Evolutionary conservation across 805 yeast genomes (phyloP).

Genomic region (Sugiyamaella americana): DNA sequence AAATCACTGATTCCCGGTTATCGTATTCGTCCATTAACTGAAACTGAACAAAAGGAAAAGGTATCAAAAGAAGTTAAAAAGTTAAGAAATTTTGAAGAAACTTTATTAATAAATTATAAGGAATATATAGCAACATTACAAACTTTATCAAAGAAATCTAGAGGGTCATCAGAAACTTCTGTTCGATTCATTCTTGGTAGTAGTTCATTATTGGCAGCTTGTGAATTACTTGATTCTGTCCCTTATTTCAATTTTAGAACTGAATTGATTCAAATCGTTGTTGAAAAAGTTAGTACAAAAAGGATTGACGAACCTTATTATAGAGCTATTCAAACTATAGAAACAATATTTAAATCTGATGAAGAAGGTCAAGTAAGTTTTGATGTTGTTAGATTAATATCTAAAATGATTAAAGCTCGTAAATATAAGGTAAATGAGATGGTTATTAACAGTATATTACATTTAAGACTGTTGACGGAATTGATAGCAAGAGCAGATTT

Average conservation of each 20-base stretch:
- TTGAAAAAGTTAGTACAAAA: constrained; percentile 59
- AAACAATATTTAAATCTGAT: constrained; percentile 69
- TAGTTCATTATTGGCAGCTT: constrained; percentile 65
- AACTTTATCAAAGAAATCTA: constrained; percentile 37
- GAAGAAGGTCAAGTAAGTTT: constrained; percentile 72
- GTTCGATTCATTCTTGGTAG: constrained; percentile 24
- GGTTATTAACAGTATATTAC: constrained; percentile 64
- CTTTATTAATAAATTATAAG: constrained; percentile 61
- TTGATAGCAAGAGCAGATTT: constrained; percentile 32
- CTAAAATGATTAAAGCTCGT: constrained; percentile 66
- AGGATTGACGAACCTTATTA: constrained; percentile 44
- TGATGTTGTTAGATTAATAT: constrained; percentile 62
- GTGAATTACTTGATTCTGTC: constrained; percentile 63
- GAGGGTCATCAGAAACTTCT: constrained; percentile 20
- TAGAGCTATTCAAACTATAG: constrained; percentile 59
- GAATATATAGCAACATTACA: constrained; percentile 55
- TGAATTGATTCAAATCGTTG: constrained; percentile 63
- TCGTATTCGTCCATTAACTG: constrained; percentile 75
- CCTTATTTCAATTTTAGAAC: constrained; percentile 75
- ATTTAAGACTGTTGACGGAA: constrained; percentile 43
- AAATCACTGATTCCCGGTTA: constrained; percentile 84
- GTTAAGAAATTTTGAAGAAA: constrained; percentile 75
- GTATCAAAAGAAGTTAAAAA: constrained; percentile 77
- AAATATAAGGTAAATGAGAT: constrained; percentile 79
- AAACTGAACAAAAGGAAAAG: constrained; percentile 71